These are phyloP conservation scores for Silene uniflora DNA, from an alignment of 148 eudicot species.

Conservation along the genomic window DNA sequence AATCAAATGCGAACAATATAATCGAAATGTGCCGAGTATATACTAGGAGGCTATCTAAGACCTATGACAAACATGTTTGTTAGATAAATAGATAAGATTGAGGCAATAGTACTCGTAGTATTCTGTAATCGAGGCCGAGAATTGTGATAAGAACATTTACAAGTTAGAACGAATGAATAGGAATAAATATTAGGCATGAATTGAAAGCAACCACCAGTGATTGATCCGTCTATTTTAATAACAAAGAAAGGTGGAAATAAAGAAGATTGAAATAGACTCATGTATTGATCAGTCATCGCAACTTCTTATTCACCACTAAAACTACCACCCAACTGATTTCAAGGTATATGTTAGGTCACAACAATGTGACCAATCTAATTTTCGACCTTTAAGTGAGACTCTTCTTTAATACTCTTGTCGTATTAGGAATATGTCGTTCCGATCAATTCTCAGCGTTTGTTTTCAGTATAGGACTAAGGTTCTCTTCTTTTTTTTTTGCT, in stretches of 20 bases:
- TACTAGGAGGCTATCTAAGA: background rate
- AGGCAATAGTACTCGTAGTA: background rate
- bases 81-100: background rate
- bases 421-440: too few relatives aligned
- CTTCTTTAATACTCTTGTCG: background rate
- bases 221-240: background rate
- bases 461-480: too few relatives aligned
- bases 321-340: background rate
- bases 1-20: too few relatives aligned
- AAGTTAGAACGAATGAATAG: too few relatives aligned
- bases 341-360: background rate
- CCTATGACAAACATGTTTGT: background rate
- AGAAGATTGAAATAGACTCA: background rate
- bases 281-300: background rate
- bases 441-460: too few relatives aligned
- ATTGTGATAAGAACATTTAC: background rate
- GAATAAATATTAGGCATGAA: background rate
- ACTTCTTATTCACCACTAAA: background rate
- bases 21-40: background rate
- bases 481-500: too few relatives aligned
- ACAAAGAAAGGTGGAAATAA: too few relatives aligned
- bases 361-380: conserved; percentile 2
- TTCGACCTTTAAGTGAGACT: background rate
- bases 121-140: background rate
- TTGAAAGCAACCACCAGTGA: background rate